Percentiles rank a stretch among this genome's conserved stretches.
Conservation (phyloP, 768 basidiomycete species). For the Candolleomyces aberdarensis region DNA sequence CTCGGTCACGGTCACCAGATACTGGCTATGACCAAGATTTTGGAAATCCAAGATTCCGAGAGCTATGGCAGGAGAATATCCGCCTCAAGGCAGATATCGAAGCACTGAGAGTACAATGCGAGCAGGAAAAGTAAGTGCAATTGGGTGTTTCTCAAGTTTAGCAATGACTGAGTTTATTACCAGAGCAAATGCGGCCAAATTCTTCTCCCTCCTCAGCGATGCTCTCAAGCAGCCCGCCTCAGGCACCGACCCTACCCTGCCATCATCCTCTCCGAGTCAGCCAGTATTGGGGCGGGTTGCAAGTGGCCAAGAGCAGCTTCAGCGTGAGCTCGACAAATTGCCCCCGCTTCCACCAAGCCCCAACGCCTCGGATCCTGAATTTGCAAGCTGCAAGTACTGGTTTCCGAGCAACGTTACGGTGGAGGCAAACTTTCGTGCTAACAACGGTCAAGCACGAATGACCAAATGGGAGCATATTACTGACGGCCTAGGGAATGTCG, state of each 20-base stretch:
- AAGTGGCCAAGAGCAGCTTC: neutral
- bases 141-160: neutral
- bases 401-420: neutral
- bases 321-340: neutral
- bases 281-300: neutral
- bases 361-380: neutral
- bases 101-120: neutral
- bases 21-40: neutral
- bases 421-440: neutral
- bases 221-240: too few relatives aligned
- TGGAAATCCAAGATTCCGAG: neutral
- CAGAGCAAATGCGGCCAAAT: too few relatives aligned
- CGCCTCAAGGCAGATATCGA: neutral
- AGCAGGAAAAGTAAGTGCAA: neutral
- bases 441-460: neutral
- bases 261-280: too few relatives aligned
- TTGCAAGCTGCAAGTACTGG: neutral
- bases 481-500: neutral
- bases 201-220: too few relatives aligned
- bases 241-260: too few relatives aligned
- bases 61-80: neutral
- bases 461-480: neutral
- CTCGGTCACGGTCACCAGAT: neutral
- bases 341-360: neutral
- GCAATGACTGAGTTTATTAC: neutral